Evolutionary conservation across 2,329 filamentous ascomycete genomes (phyloP), one percentile per base, ranked within the genome.

Genomic region (Sphaerulina musiva): DNA sequence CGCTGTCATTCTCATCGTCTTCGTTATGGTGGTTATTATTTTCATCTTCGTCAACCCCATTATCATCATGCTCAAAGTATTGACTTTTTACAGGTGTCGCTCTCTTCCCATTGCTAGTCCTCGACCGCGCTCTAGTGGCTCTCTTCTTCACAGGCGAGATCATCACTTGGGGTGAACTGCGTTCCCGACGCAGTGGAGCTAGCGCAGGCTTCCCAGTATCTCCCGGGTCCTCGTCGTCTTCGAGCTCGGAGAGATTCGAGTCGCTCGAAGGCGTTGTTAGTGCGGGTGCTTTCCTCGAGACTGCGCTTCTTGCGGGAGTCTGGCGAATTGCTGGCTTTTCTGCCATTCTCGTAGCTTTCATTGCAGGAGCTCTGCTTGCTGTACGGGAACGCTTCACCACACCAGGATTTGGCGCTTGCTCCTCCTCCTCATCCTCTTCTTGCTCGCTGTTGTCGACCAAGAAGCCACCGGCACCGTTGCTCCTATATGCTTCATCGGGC

Each of bases 401-500:
- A 29, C 6, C 26, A 34, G n/a, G 38, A 38, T 41, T 41, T 38
- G 34, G 34, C 10, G 34, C 10, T 38, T 29, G 26, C 26, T 7
- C 26, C 29, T 14, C 20, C 23, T 20, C 20, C 14, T 17, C n/a
- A n/a, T n/a, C 14, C 20, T 46, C 44, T 11, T 48, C 42, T 17
- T 48, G 49, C 11, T n/a, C 31, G 8, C 29, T 26, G 12, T 51
- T 39, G n/a, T 52, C 40, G 23, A 40, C 17, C 8, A 73, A 51
- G 48, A 73, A 73, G 2, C 68, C 69, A 12, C 68, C 69, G 38
- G 59, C 64, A 42, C 39, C 43, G 45, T 54, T 39, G 8, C 54
- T 40, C 8, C 55, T 58, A 2, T 58, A 56, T 26, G 45, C 54
- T 3, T 47, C 44, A 5, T 53, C 57, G 17, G 44, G 50, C 7